Evolutionary conservation across 225 moss, liverwort and hornwort species (phyloP), one percentile per base, ranked within the genome.

Genomic region (Climacium dendroides): DNA sequence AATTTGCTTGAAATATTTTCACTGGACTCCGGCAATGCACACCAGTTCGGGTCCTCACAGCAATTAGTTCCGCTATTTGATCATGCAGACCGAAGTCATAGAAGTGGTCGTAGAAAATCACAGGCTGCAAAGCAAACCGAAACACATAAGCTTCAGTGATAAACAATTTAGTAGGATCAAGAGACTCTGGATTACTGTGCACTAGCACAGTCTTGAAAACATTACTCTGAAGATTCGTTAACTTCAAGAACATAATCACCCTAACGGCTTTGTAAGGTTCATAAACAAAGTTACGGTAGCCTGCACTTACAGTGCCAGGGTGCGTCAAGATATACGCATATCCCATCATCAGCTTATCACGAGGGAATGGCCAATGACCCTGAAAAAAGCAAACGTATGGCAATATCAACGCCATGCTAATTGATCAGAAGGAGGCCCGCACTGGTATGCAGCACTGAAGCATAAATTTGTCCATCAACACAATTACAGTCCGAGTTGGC

Each of bases 301-400:
- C 66, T 82, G 87, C 83, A 85, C 87, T 90, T 92, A 97, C 96
- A 89, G 95, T 97, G 82, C 96, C 96, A 85, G 95, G 96, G 88
- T 96, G 97, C 24, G 95, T 96, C 90, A 97, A 90, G 79, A 97
- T 95, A 75, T 97, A 97, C 29, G 94, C 97, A 89, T 97, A 97
- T 50, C 97, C 97, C 90, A 95, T 94, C 97, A 97, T 97, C 63
- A 97, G 74, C 87, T 95, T 97, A 58, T 96, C 94, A 47, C 95
- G 91, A 72, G 96, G 97, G 74, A 96, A 97, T 81, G 97, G 96
- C 96, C 97, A 97, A 88, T 97, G 97, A 72, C 97, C 96, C 96
- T 97, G 90, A 58, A 91, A 80, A 74, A 28, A 34, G 64, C 15
- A 78, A 78, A 87, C 35, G 20, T 23, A 69, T 25, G 58, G 19